Evolutionary conservation across 495 filamentous ascomycete genomes (phyloP), one percentile per base, ranked within the genome.

Genomic region (Neurospora terricola): DNA sequence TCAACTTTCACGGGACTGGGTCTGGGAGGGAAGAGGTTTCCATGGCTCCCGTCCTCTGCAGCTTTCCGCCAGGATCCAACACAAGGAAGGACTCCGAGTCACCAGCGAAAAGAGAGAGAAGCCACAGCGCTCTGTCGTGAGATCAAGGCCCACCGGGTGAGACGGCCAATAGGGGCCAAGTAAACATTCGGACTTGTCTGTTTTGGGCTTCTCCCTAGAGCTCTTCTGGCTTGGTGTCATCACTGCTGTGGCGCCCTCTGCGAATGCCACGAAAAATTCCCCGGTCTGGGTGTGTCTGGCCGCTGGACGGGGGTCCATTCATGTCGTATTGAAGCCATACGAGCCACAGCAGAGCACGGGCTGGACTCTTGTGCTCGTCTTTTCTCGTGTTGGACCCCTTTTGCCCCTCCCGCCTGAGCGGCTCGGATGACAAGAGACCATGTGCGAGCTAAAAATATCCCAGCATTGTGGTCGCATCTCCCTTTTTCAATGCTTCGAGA

Each of bases 1-100:
- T 71, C 69, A 38, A 39, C 34, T 70, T 38, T 70, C 18, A 38
- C 59, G 43, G 73, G 75, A 73, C 45, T 66, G 43, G 74, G 77
- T 73, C 75, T 77, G 74, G 74, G 45, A 71, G 54, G 27, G 68
- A 72, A 48, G 43, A 69, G 42, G 62, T 72, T 71, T 76, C 74
- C 73, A 70, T 69, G 72, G 69, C 11, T 45, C 70, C 36, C 36
- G 36, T 37, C 7, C 70, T 62, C 54, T 62, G 54, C 27, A 34
- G 27, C 12, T 36, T 66, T 66, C 54, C 27, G 27, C 54, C 14
- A 66, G 27, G 54, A 66, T 30, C 27, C 12, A 30, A 62, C 54
- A 54, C 45, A 54, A 23, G 21, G 21, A 54, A 7, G 54, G 54
- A 62, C 27, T 62, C n/a, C n/a, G n/a, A n/a, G n/a, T n/a, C 54